A percentile compares a stretch with the other conserved stretches of the same genome.
phyloP scores from a whole-genome alignment of 2,329 filamentous ascomycete species.

The Venturia oleaginea region DNA sequence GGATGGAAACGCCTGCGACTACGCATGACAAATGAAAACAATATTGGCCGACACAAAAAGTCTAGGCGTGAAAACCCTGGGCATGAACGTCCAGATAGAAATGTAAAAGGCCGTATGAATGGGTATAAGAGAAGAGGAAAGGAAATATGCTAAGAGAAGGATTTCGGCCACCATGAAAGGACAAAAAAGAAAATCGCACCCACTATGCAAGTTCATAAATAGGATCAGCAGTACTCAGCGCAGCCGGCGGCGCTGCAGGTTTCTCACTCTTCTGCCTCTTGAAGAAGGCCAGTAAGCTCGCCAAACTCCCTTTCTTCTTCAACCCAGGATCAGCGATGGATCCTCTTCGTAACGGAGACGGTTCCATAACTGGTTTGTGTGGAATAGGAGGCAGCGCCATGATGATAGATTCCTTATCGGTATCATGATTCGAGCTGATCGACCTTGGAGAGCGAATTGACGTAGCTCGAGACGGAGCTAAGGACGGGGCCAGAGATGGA shows the following conservation, averaged over 20 bases:
- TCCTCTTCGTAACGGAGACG: not conserved
- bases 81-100: not conserved
- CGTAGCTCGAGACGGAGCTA: not conserved
- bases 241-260: not conserved
- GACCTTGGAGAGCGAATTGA: conserved; percentile 1
- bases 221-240: not conserved
- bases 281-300: not conserved
- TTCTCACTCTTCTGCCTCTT: conserved; percentile 4
- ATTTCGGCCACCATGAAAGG: not conserved
- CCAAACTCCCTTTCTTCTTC: conserved; percentile 7
- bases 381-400: conserved; percentile 5
- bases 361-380: not conserved
- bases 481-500: not conserved
- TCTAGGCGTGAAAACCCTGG: not conserved
- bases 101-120: not conserved
- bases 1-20: not conserved
- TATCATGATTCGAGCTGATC: not conserved
- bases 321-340: not conserved
- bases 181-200: no score
- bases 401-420: conserved; percentile 2
- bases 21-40: not conserved
- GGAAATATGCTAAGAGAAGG: not conserved
- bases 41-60: not conserved
- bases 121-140: not conserved
- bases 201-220: not conserved